Base-by-base conservation (phyloP, 768 basidiomycete genomes). In the Suillus alpinus region DNA sequence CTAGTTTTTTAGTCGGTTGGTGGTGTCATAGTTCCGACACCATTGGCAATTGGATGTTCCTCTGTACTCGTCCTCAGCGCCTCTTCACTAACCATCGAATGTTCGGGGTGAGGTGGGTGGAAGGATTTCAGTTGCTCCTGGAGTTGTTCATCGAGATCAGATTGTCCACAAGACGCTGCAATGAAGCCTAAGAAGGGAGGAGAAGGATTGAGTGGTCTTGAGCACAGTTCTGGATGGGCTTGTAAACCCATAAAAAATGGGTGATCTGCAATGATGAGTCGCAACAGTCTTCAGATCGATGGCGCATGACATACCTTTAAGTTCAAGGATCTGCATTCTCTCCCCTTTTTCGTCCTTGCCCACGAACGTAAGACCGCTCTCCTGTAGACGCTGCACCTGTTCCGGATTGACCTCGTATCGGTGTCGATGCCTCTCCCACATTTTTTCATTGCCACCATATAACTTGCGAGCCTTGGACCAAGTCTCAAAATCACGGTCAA, bases 161-260 rank as follows among this genome's bases (percentile, higher is more conserved):
- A 78, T 18, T 47, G 14, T 0, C 83, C 81, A 46, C 80, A 80
- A 0, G 97, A 78, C 1, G 97, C 94, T 5, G 96, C 87, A 51
- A 99, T 83, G 72, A 99, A 90, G 14, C 97, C 97, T 57, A 99
- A 88, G 86, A 98, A 98, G 0, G 95, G 89, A 0, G 97, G 97
- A 0, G 94, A 97, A 1, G 97, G 97, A 77, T 99, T 98, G 46
- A 99, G 80, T 2, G 97, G 97, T 32, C 97, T 88, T 26, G 97
- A 95, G 79, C 96, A 98, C 78, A 99, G 95, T 75, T 99, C 97
- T 0, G 97, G 97, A 69, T 99, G 97, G 1, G 97, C 93, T 77
- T 99, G 97, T 47, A 99, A 80, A 26, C 86, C 97, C 47, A 96
- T 77, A 71, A 95, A 98, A 81, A 86, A 99, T 2, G 94, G 92